Evolutionary conservation across 2,329 filamentous ascomycete species (phyloP).

Genomic region (Aspergillus vadensis): DNA sequence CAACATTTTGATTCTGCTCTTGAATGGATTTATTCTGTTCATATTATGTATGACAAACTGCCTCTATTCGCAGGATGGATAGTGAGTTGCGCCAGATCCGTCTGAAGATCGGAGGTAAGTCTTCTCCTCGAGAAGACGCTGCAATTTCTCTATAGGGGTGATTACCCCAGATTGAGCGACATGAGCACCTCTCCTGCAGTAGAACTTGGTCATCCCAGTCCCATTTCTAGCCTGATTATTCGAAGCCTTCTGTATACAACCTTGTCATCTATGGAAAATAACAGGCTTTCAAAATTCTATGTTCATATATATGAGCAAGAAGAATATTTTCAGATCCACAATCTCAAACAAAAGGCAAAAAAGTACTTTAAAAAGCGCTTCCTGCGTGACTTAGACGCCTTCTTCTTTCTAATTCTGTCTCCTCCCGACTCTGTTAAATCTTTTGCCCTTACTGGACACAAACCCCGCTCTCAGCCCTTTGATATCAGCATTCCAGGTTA

Average conservation of each 20-base stretch:
- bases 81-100: no score
- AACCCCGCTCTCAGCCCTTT: not conserved
- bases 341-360: not conserved
- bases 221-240: not conserved
- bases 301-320: constrained; percentile 1
- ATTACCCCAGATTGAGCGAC: not conserved
- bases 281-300: not conserved
- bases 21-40: no score
- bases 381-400: not conserved
- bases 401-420: not conserved
- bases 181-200: not conserved
- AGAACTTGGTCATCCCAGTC: not conserved
- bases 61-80: no score
- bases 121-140: not conserved
- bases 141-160: not conserved
- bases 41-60: no score
- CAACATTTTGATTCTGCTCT: no score
- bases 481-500: no score
- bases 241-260: not conserved
- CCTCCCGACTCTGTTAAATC: not conserved
- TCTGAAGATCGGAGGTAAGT: no score
- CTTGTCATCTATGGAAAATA: not conserved
- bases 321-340: not conserved
- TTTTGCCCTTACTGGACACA: not conserved
- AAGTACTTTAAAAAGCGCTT: not conserved